These are phyloP conservation scores for Trichoderma sp. DNA, from an alignment of 2,329 filamentous ascomycete genomes.

Conservation along the genomic window DNA sequence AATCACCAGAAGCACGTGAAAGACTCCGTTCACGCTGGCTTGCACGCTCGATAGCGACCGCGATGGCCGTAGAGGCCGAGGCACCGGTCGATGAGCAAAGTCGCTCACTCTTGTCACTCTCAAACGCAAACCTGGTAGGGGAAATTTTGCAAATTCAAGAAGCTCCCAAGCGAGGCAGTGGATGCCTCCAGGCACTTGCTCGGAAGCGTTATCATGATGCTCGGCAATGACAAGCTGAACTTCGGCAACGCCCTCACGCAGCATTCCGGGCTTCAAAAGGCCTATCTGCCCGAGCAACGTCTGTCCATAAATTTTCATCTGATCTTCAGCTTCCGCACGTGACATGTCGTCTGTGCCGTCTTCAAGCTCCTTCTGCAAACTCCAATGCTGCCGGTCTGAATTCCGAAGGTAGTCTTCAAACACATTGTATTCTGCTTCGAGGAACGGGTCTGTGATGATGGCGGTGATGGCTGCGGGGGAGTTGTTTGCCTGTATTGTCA, in stretches of 20 bases:
- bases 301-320: conserved; percentile 34
- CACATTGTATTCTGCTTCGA: conserved; percentile 35
- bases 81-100: conserved; percentile 29
- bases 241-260: conserved; percentile 29
- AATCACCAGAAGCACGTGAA: conserved; percentile 38
- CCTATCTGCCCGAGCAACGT: conserved; percentile 33
- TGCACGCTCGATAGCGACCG: conserved; percentile 33
- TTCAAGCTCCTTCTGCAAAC: conserved; percentile 29
- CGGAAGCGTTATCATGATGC: conserved; percentile 33
- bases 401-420: conserved; percentile 37
- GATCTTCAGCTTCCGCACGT: conserved; percentile 32
- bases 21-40: conserved; percentile 31
- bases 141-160: conserved; percentile 33
- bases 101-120: conserved; percentile 37
- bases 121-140: conserved; percentile 32
- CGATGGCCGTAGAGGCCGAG: conserved; percentile 16
- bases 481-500: conserved; percentile 34
- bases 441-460: conserved; percentile 36
- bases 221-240: conserved; percentile 37
- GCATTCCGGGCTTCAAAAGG: conserved; percentile 20
- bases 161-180: conserved; percentile 40
- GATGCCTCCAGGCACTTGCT: conserved; percentile 30
- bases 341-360: conserved; percentile 27
- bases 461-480: conserved; percentile 16
- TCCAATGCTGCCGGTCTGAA: conserved; percentile 34